Evolutionary conservation across 2,329 filamentous ascomycete genomes (phyloP), one percentile per base, ranked within the genome.

Genomic region (Trichoderma aggressivum): DNA sequence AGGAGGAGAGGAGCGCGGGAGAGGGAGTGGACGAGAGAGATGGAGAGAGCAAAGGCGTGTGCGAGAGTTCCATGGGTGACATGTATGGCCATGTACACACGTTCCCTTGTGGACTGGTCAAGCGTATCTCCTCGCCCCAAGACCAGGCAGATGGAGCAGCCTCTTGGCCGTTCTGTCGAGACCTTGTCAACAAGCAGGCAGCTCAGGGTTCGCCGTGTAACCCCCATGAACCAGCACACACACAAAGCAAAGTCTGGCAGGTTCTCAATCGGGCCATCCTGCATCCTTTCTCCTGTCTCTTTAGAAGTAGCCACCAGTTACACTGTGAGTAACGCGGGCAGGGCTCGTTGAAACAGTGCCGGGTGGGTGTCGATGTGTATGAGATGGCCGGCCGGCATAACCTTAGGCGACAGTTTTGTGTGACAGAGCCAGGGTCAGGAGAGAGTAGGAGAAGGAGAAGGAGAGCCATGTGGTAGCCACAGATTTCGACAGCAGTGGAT

Each of bases 281-380:
- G 16, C 59, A 43, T n/a, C 34, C 28, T 55, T 60, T 34, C 26
- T 28, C 32, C 26, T 62, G 39, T 34, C 26, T 66, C 55, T 67
- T 61, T 58, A 43, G 39, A 67, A 34, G 43, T 32, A 66, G 56
- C 63, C 55, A 67, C 58, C 30, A 32, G 70, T 71, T 67, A 62
- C 70, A 60, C 64, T 8, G 12, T 60, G 55, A 67, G 56, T 53
- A 62, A 62, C 63, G 56, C 26, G 65, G 55, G 43, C 62, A 62
- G 21, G 70, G 63, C 43, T 71, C 70, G 47, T 71, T 67, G 70
- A 71, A 71, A 71, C 70, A 47, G 53, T 71, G 47, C 70, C 70
- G 63, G 58, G 43, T 56, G 63, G 58, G 18, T 32, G 32, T 67
- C 14, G 56, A 64, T 66, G 30, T 58, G 70, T 39, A 67, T 28